phyloP scores from a whole-genome alignment of 768 basidiomycete genomes.

The Leccinum disarticulatum region DNA sequence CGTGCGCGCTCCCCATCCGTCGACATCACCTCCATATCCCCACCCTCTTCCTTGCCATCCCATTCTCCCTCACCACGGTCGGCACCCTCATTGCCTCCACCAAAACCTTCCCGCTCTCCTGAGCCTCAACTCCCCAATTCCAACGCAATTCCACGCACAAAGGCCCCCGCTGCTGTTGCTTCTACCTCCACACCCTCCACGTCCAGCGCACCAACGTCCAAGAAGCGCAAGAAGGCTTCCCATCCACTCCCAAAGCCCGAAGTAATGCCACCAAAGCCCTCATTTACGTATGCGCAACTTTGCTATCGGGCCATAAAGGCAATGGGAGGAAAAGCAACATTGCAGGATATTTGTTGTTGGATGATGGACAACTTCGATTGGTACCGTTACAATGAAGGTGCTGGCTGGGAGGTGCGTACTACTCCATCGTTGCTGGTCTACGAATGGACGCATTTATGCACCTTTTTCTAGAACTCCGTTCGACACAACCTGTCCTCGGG shows the following conservation, averaged over 20 bases:
- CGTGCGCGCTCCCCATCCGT: constrained; percentile 76
- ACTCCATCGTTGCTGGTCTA: constrained; percentile 1
- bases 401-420: constrained; percentile 83
- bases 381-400: constrained; percentile 80
- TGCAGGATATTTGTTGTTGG: constrained; percentile 92
- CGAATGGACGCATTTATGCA: constrained; percentile 13
- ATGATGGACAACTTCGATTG: constrained; percentile 87
- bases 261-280: constrained; percentile 86
- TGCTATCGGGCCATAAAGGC: constrained; percentile 87
- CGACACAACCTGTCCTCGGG: constrained; percentile 94
- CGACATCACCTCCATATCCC: constrained; percentile 78
- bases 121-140: constrained; percentile 62
- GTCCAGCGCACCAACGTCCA: constrained; percentile 35
- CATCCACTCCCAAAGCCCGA: constrained; percentile 54
- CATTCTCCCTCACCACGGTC: constrained; percentile 65
- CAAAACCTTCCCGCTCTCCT: constrained; percentile 47
- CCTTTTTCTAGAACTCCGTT: constrained; percentile 72
- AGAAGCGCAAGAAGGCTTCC: constrained; percentile 70
- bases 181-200: constrained; percentile 26
- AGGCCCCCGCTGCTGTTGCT: constrained; percentile 23
- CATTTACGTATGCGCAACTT: constrained; percentile 87
- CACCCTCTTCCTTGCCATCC: constrained; percentile 78
- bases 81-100: constrained; percentile 41
- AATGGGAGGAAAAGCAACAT: constrained; percentile 80
- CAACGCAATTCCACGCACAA: constrained; percentile 51